These are phyloP conservation scores for Cyberlindnera euphorbiiphila DNA, from an alignment of 805 yeast species.

Conservation along the genomic window DNA sequence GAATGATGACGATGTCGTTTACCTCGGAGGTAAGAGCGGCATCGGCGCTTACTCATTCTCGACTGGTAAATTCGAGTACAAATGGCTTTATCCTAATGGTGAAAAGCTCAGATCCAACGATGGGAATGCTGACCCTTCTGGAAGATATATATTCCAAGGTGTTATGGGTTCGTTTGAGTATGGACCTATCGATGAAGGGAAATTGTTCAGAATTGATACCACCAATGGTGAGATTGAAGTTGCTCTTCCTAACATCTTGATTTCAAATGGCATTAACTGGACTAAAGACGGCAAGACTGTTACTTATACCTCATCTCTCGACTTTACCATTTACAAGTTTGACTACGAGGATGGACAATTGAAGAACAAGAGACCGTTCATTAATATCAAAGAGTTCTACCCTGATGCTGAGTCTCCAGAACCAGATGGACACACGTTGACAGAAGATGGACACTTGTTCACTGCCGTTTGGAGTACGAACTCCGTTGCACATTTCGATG, in stretches of 20 bases:
- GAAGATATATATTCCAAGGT: constrained; percentile 70
- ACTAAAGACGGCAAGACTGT: constrained; percentile 35
- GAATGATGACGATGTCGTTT: constrained; percentile 40
- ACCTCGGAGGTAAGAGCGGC: constrained; percentile 65
- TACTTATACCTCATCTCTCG: constrained; percentile 53
- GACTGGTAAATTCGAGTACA: constrained; percentile 35
- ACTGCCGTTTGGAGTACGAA: constrained; percentile 64
- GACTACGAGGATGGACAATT: constrained; percentile 41
- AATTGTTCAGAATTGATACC: constrained; percentile 40
- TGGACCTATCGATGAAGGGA: constrained; percentile 45
- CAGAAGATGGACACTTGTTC: constrained; percentile 48
- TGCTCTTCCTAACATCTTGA: constrained; percentile 36
- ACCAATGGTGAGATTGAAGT: constrained; percentile 28
- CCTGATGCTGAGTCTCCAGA: constrained; percentile 41
- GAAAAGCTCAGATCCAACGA: constrained; percentile 65
- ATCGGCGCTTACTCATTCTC: constrained; percentile 50
- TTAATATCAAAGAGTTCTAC: constrained; percentile 32
- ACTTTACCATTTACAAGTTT: constrained; percentile 43
- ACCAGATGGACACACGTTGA: constrained; percentile 78
- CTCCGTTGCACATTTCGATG: constrained; percentile 50
- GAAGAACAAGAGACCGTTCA: constrained; percentile 36
- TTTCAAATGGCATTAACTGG: constrained; percentile 74
- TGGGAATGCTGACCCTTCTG: constrained; percentile 74
- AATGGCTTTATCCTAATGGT: constrained; percentile 34
- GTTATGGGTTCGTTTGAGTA: constrained; percentile 62